Evolutionary conservation across 192 early-diverging fungal species (phyloP).

Genomic region (Coemansia sp.): DNA sequence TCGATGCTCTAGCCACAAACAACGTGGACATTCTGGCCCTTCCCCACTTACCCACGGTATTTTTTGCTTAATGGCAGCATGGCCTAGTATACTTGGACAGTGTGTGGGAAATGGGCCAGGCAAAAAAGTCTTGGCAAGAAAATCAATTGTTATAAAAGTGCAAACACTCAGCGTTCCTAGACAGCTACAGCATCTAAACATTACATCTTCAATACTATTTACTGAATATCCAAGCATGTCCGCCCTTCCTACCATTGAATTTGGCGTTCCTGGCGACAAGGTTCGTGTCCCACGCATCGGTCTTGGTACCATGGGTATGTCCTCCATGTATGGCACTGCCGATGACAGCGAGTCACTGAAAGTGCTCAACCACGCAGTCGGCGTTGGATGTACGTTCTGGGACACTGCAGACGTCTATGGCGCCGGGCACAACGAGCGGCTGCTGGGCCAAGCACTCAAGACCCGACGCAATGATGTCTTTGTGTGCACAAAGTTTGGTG

Average conservation of each 20-base stretch:
- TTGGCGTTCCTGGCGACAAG: slow-evolving; percentile 37
- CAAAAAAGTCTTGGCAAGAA: too few species aligned
- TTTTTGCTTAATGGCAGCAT: too few species aligned
- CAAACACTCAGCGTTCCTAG: background rate
- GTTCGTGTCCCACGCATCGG: slow-evolving; percentile 34
- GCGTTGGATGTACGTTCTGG: slow-evolving; percentile 60
- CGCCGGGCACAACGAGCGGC: slow-evolving; percentile 59
- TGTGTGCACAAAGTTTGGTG: slow-evolving; percentile 66
- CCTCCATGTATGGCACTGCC: slow-evolving; percentile 35
- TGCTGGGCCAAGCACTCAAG: slow-evolving; percentile 59
- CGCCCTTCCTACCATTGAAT: slow-evolving; percentile 21
- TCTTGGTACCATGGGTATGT: slow-evolving; percentile 42
- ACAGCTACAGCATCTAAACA: background rate
- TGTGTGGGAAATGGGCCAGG: too few species aligned
- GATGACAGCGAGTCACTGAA: slow-evolving; percentile 45
- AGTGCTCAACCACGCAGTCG: slow-evolving; percentile 54
- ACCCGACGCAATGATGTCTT: slow-evolving; percentile 58
- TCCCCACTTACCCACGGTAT: too few species aligned
- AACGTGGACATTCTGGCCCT: too few species aligned
- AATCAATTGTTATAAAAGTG: background rate
- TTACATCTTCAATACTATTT: background rate
- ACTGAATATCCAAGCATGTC: background rate
- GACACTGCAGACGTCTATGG: slow-evolving; percentile 67
- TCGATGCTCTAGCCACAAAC: too few species aligned
- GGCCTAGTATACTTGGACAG: too few species aligned